phyloP scores from a whole-genome alignment of 2,329 filamentous ascomycete species.

The Rhinocladiella mackenziei region DNA sequence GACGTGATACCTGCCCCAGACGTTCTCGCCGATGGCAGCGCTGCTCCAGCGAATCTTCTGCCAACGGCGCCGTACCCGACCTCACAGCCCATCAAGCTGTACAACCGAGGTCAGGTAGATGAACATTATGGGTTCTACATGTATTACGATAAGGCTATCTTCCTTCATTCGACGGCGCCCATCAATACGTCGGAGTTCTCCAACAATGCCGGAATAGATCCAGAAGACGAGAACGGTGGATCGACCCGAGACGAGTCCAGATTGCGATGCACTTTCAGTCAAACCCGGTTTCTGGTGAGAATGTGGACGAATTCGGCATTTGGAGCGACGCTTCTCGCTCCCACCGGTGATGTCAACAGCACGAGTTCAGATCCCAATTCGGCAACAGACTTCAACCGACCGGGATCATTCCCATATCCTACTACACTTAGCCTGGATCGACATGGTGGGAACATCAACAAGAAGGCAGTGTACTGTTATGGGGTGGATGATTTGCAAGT shows the following conservation, averaged over 20 bases:
- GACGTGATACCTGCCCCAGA: constrained; percentile 23
- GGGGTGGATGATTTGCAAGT: constrained; percentile 48
- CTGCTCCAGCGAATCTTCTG: constrained; percentile 67
- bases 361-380: constrained; percentile 30
- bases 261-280: constrained; percentile 55
- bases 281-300: constrained; percentile 59
- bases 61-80: constrained; percentile 53
- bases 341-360: constrained; percentile 17
- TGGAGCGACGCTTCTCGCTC: constrained; percentile 30
- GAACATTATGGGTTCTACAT: constrained; percentile 95
- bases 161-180: constrained; percentile 48
- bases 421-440: constrained; percentile 58
- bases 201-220: constrained; percentile 33
- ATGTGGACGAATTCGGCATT: constrained; percentile 56
- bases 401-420: constrained; percentile 59
- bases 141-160: constrained; percentile 84
- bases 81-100: constrained; percentile 75
- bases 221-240: constrained; percentile 49
- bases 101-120: constrained; percentile 70
- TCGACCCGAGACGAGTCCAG: constrained; percentile 44
- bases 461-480: constrained; percentile 61
- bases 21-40: constrained; percentile 56
- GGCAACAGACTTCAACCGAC: constrained; percentile 47
- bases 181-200: constrained; percentile 17
- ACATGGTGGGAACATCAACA: constrained; percentile 51